Evolutionary conservation across 495 filamentous ascomycete species (phyloP), one percentile per base, ranked within the genome.

Genomic region (Wilcoxina mikolae): DNA sequence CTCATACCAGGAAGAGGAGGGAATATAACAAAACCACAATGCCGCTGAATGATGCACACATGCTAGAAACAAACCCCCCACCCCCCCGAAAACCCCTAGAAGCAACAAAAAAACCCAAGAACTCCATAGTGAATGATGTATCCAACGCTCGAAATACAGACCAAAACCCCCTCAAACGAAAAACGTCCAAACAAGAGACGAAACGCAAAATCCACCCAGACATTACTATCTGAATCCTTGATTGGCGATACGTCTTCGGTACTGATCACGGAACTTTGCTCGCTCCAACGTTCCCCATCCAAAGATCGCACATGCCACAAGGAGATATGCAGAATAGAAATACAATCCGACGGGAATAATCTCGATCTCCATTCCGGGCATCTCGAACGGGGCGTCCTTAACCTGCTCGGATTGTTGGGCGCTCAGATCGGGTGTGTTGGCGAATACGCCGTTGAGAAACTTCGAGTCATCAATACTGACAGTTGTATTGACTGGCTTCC

Each of bases 381-480:
- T 65, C 0, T 81, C 72, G 61, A 84, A 87, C 0, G 74, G 61
- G 0, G 55, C 53, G 39, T 69, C 68, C 46, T 71, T 58, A n/a
- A 74, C 68, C n/a, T 64, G 47, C 27, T 64, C 59, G 22, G 72
- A 68, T 33, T 64, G 67, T 4, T 62, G 61, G 4, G 45, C 24
- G 45, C 71, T 72, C 60, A 71, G 62, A 60, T 71, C 58, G 20
- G 71, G 67, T 38, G 71, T 63, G 23, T 74, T 67, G 0, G 78
- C 72, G 59, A 87, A 85, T 45, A 81, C 73, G 26, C 84, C 84
- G 22, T 72, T 73, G 41, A 88, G 76, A 48, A 87, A 88, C 7
- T 74, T 78, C 18, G 82, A 78, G 59, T 81, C 77, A 67, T 78
- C 74, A 15, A 74, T 73, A 5, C 80, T 78, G 22, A 87, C 75